Conservation (phyloP, 2,329 filamentous ascomycete species). For the Epichloe bromicola region DNA sequence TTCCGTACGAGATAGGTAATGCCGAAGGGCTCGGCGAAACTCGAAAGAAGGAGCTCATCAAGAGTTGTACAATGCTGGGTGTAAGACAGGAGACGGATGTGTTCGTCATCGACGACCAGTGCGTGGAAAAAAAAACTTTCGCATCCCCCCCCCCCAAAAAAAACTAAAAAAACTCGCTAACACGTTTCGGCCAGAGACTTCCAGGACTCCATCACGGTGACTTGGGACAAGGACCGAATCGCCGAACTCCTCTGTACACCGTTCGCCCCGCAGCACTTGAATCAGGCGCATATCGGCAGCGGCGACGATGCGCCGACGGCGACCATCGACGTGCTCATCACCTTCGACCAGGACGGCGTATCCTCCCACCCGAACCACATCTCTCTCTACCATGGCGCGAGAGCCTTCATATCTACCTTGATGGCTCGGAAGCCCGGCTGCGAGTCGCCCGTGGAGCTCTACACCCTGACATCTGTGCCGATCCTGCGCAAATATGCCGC, state of each 20-base stretch:
- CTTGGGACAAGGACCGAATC: conserved; percentile 63
- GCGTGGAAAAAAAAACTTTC: conserved; percentile 13
- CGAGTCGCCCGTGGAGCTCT: conserved; percentile 66
- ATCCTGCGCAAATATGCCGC: conserved; percentile 70
- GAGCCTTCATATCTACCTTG: conserved; percentile 55
- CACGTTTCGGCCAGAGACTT: conserved; percentile 38
- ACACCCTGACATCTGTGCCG: conserved; percentile 64
- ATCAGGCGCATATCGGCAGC: conserved; percentile 19
- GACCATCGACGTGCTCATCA: conserved; percentile 71
- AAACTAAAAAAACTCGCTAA: too few species aligned
- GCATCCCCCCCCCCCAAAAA: too few species aligned
- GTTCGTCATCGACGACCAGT: conserved; percentile 71
- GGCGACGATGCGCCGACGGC: conserved; percentile 26
- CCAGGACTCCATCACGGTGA: conserved; percentile 74
- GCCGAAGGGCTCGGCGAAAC: conserved; percentile 78
- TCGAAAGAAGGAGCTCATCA: conserved; percentile 69
- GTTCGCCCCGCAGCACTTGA: conserved; percentile 53
- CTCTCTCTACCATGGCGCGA: conserved; percentile 72
- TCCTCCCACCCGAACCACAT: conserved; percentile 90
- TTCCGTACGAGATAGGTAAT: conserved; percentile 40
- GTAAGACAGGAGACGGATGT: conserved; percentile 65
- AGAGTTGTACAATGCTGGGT: conserved; percentile 67
- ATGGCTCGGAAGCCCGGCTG: conserved; percentile 51
- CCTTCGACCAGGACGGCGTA: conserved; percentile 74
- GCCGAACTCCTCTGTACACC: conserved; percentile 55